Evolutionary conservation across 2,329 filamentous ascomycete species (phyloP), one percentile per base, ranked within the genome.

Genomic region (Fusarium nisikadoi): DNA sequence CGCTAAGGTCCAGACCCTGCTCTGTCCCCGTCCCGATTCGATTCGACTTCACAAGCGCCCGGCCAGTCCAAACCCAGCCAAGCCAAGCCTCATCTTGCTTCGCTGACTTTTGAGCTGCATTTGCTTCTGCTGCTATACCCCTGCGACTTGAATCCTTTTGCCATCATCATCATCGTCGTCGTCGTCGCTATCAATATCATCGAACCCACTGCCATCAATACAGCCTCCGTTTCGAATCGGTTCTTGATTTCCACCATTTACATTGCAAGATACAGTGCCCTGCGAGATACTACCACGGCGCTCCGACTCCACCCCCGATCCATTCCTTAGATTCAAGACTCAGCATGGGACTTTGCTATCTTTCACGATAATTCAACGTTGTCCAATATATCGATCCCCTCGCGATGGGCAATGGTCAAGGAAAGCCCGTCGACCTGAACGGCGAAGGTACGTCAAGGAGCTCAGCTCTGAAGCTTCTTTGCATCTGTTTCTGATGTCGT

Each of bases 341-440:
- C 75, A 77, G 75, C 75, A 76, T 76, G 75, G 75, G 75, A 72
- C 67, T 76, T 76, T 77, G 75, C 65, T 76, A 71, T 59, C 63
- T 55, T 65, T 74, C 71, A 74, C 75, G 75, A 76, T 76, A 76
- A 75, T 67, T 80, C 78, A 74, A 73, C 64, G 63, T 74, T 65
- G 71, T 73, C 78, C 70, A 72, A 64, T 68, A 59, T 64, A 75
- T 73, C 74, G 66, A 74, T 72, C 65, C 63, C 68, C 62, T 67
- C 73, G 77, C 74, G 66, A 98, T 98, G 95, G 95, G 95, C 81
- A 98, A 98, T 85, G 93, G 92, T 81, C 94, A 95, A 84, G 95
- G 95, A 83, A 98, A 98, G 84, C 94, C 93, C 83, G 90, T 97
- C 85, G 92, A 94, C 82, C 92, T 95, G 84, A 93, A 92, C 84